phyloP scores from a whole-genome alignment of 192 early-diverging fungal species.

The Backusella tuberculispora region DNA sequence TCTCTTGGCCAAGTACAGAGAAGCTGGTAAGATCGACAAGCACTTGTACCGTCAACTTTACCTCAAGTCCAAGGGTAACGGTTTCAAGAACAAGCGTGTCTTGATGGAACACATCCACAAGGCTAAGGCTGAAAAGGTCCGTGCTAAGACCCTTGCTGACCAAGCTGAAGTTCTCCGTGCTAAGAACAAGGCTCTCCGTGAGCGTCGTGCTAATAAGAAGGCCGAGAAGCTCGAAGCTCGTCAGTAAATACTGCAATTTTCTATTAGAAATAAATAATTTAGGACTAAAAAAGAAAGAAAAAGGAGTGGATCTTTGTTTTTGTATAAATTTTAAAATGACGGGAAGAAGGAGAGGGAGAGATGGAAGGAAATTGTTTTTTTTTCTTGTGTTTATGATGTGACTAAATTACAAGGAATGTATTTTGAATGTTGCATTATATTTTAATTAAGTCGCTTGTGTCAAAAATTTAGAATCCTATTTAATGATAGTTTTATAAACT shows the following conservation, averaged over 20 bases:
- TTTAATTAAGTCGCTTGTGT: no score
- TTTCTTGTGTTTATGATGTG: neutral
- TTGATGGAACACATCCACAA: slow-evolving; percentile 99
- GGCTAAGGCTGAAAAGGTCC: slow-evolving; percentile 97
- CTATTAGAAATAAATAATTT: slow-evolving; percentile 9
- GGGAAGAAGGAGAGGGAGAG: neutral
- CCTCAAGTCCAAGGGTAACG: slow-evolving; percentile 99
- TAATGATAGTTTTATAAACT: no score
- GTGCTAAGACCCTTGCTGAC: slow-evolving; percentile 90
- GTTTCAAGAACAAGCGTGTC: slow-evolving; percentile 99
- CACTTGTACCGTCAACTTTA: slow-evolving; percentile 96
- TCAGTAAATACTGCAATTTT: slow-evolving; percentile 6
- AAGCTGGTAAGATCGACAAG: slow-evolving; percentile 96
- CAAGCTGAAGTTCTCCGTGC: slow-evolving; percentile 98
- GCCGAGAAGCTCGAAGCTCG: slow-evolving; percentile 70
- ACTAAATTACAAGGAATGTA: no score
- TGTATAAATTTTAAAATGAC: neutral
- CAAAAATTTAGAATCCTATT: no score
- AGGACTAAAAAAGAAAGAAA: neutral
- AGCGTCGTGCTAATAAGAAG: slow-evolving; percentile 84
- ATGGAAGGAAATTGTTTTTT: neutral
- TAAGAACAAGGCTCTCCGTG: slow-evolving; percentile 94
- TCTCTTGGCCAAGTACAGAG: slow-evolving; percentile 96
- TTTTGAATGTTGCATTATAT: no score
- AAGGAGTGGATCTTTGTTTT: slow-evolving; percentile 3